Percentiles rank a stretch among this genome's conserved stretches.
phyloP scores from a whole-genome alignment of 306 rosid species.

The Cicer arietinum region DNA sequence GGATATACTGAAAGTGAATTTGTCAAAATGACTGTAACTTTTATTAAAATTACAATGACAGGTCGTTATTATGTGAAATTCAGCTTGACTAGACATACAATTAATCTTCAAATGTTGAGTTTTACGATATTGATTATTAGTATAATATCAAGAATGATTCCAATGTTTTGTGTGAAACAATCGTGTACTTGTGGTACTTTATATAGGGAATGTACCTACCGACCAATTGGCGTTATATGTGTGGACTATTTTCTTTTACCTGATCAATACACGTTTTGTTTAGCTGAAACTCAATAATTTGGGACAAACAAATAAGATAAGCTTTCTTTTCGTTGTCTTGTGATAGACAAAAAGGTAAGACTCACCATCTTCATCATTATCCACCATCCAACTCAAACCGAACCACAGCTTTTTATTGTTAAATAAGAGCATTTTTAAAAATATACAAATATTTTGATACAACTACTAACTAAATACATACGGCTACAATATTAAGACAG shows the following conservation, averaged over 20 bases:
- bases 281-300: conserved; percentile 15
- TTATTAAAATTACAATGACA: no score
- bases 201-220: conserved; percentile 31
- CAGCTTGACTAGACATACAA: no score
- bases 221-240: not conserved
- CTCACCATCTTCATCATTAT: conserved; percentile 25
- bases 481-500: no score
- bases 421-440: not conserved
- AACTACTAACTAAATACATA: no score
- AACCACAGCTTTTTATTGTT: not conserved
- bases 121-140: no score
- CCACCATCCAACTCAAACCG: not conserved
- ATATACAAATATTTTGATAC: no score
- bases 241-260: conserved; percentile 12
- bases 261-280: conserved; percentile 28
- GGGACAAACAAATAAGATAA: conserved; percentile 40
- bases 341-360: conserved; percentile 38
- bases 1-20: no score
- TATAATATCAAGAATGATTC: no score
- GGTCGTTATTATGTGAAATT: no score
- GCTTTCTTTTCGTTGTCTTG: conserved; percentile 27
- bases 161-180: not conserved
- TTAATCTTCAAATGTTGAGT: no score
- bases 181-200: conserved; percentile 30
- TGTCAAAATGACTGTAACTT: no score